Evolutionary conservation across 1,284 basidiomycete species (phyloP).

Genomic region (Omphalotus olearius): DNA sequence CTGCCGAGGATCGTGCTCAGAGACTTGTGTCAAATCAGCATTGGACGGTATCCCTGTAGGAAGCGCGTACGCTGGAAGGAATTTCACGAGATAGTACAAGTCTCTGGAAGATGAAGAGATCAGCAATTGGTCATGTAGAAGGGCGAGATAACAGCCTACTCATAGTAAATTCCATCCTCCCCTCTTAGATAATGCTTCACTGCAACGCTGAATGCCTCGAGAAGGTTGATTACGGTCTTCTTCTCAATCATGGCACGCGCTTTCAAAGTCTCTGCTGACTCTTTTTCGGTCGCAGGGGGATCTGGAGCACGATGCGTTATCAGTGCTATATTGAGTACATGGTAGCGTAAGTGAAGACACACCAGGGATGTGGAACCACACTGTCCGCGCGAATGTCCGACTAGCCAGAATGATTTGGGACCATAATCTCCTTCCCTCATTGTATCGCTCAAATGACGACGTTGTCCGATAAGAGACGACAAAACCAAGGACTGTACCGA

Average conservation of each 20-base stretch:
- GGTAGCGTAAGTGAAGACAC: constrained; percentile 11
- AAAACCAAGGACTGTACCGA: constrained; percentile 65
- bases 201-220: constrained; percentile 48
- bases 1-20: background rate
- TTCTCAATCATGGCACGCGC: constrained; percentile 62
- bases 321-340: background rate
- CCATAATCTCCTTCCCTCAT: constrained; percentile 70
- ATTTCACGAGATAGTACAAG: constrained; percentile 63
- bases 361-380: constrained; percentile 67
- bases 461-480: constrained; percentile 68
- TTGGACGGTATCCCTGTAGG: constrained; percentile 49
- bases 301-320: constrained; percentile 17
- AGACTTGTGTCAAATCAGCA: constrained; percentile 27
- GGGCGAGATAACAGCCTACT: constrained; percentile 24
- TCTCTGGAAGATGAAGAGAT: constrained; percentile 34
- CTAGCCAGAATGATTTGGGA: constrained; percentile 60
- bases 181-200: constrained; percentile 57
- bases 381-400: constrained; percentile 50
- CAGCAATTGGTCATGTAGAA: constrained; percentile 9
- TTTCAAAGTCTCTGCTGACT: constrained; percentile 33
- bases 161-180: constrained; percentile 59
- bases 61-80: constrained; percentile 61
- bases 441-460: constrained; percentile 72
- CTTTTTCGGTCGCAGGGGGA: constrained; percentile 21
- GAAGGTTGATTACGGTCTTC: constrained; percentile 57